Conservation (phyloP, 2,329 filamentous ascomycete genomes). For the Grosmannia clavigera region DNA sequence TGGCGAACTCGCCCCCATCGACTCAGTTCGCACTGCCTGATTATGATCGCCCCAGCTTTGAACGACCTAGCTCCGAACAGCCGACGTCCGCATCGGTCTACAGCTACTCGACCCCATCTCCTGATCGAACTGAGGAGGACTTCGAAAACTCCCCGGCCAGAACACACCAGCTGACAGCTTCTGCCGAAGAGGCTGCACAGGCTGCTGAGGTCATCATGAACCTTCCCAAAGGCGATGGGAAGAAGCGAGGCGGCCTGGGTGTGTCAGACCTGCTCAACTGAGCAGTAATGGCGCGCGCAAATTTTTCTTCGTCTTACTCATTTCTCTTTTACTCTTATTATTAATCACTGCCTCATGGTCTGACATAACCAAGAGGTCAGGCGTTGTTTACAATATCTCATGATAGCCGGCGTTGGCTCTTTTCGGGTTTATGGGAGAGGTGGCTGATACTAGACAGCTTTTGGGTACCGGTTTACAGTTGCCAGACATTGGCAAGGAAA, state of each 20-base stretch:
- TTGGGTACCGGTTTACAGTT: neutral
- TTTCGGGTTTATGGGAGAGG: neutral
- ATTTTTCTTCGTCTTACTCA: neutral
- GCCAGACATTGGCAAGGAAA: neutral
- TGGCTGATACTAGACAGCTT: neutral
- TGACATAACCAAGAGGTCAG: neutral
- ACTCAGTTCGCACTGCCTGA: neutral
- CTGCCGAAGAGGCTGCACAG: neutral
- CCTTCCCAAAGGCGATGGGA: neutral
- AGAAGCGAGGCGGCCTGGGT: neutral
- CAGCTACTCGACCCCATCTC: too few relatives aligned
- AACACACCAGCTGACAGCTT: neutral
- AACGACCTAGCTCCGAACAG: neutral
- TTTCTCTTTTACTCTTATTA: neutral
- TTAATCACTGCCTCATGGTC: neutral
- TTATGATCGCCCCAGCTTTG: neutral
- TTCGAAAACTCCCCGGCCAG: neutral
- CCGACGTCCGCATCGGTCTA: neutral
- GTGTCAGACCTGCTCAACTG: slow-evolving; percentile 1
- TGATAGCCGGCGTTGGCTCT: neutral
- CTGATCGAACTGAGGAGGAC: neutral
- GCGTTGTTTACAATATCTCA: neutral
- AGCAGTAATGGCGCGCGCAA: neutral
- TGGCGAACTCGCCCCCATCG: neutral
- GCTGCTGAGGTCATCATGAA: slow-evolving; percentile 1